Base-by-base conservation (phyloP, 1,139 yeast species). In the Saccharomyces pastorianus region DNA sequence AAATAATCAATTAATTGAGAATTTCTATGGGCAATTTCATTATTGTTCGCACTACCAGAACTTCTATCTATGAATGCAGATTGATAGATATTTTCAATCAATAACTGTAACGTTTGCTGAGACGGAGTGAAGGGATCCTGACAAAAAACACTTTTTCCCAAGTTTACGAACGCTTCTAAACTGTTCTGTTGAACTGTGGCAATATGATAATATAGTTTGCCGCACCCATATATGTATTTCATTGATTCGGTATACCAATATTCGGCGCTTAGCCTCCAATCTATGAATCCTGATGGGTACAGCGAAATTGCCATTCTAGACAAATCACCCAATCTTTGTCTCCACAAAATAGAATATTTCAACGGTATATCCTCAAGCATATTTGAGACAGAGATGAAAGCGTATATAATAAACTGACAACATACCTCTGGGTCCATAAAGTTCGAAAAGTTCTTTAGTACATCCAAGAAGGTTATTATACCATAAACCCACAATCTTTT, bases 401-500 rank as follows among this genome's bases (percentile, higher is more conserved):
- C 72, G 55, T 72, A 72, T 1, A 72, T 69, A 47, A 73, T 73
- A 55, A 73, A 73, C 53, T 72, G 73, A 25, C 74, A 71, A 54
- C 75, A 73, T 3, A 73, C 73, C 54, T 73, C 76, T 20, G 74
- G 75, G 53, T 73, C 76, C 60, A 73, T 69, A 55, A 72, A 73
- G 51, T 83, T 78, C 41, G 80, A 78, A 52, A 85, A 84, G 65
- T 85, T 85, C 64, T 86, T 86, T 64, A 86, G 72, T n/a, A 86
- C 89, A 67, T 86, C 95, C 52, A 86, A 72, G 60, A 85, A 85
- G 38, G 85, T 88, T 20, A 86, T 90, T 9, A 87, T 82, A 23
- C 95, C 95, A 66, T 85, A 86, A 7, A 86, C 90, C 93, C 93
- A 86, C 77, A 86, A 76, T 61, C 93, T 73, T 61, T 91, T 75